Evolutionary conservation across 257 asterid genomes (phyloP), one percentile per base, ranked within the genome.

Genomic region (Solanum arcanum): DNA sequence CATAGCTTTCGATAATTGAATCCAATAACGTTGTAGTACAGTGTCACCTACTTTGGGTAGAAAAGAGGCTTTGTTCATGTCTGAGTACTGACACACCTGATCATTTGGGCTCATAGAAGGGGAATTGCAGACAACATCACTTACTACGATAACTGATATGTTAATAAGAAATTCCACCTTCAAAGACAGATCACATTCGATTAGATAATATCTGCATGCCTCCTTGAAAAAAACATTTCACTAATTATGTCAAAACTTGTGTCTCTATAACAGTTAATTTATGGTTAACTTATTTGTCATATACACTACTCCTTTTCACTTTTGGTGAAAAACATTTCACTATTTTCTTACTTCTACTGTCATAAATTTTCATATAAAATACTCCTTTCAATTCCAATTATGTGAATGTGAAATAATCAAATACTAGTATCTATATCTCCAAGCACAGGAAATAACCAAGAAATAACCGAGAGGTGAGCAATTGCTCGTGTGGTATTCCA

Each of bases 51-150:
- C 98, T 93, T 87, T 94, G 13, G 96, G 93, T 89, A 96, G 89
- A 89, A 97, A 96, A 0, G 99, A 95, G 66, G 99, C 99, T 92
- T 93, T 92, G 88, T 93, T 97, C 87, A 97, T 90, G 93, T 97
- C 98, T 90, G 96, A 92, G 91, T 95, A 94, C 85, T 90, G 66
- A 94, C 99, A 95, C 89, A 93, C 83, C 41, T 90, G 86, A 86
- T 94, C 92, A 4, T 90, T 91, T 73, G 93, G 66, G 87, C 87
- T 78, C 89, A 96, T 88, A 90, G 89, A 87, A 66, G 95, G 62
- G 75, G 98, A 94, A 90, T 93, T 90, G 92, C 99, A 97, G 88
- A 97, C 96, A 37, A 96, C 93, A 46, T 99, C 99, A 80, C 95
- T 97, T 56, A 97, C 98, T 77, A 99, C 95, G 88, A 97, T 97